Evolutionary conservation across 2,329 filamentous ascomycete species (phyloP).

Genomic region (Diaporthe sp.): DNA sequence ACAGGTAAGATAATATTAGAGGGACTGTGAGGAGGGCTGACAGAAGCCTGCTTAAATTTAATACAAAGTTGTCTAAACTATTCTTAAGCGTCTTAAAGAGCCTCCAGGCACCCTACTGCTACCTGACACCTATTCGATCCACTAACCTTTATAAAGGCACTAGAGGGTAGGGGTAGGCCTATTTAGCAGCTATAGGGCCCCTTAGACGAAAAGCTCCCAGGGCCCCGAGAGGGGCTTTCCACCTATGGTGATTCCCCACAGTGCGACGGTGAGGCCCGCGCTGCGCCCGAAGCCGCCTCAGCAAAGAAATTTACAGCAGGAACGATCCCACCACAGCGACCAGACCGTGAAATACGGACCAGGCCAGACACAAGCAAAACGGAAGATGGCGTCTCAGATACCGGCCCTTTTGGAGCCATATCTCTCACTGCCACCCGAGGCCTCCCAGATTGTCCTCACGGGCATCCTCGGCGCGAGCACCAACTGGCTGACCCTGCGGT

Average conservation of each 20-base stretch:
- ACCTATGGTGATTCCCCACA: slow-evolving; percentile 13
- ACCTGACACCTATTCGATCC: no score
- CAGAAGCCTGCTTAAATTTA: no score
- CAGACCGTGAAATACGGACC: background rate
- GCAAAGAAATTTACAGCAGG: slow-evolving; percentile 20
- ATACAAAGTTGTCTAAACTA: no score
- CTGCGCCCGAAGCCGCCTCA: background rate
- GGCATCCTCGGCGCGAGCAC: slow-evolving; percentile 72
- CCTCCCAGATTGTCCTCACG: slow-evolving; percentile 74
- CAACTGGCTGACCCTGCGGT: slow-evolving; percentile 73
- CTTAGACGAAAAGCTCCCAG: no score
- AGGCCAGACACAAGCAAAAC: background rate
- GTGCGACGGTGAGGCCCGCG: background rate
- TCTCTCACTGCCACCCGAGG: slow-evolving; percentile 65
- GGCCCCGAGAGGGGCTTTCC: no score
- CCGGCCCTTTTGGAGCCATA: slow-evolving; percentile 75
- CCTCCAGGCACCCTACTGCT: no score
- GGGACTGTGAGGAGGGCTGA: no score
- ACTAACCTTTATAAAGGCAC: no score
- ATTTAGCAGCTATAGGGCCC: no score
- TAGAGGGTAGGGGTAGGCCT: no score
- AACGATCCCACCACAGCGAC: background rate
- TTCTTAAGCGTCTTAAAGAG: no score
- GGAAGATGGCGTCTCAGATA: slow-evolving; percentile 45
- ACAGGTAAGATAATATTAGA: no score